These are phyloP conservation scores for Coemansia sp. DNA, from an alignment of 192 early-diverging fungal species.

Conservation along the genomic window DNA sequence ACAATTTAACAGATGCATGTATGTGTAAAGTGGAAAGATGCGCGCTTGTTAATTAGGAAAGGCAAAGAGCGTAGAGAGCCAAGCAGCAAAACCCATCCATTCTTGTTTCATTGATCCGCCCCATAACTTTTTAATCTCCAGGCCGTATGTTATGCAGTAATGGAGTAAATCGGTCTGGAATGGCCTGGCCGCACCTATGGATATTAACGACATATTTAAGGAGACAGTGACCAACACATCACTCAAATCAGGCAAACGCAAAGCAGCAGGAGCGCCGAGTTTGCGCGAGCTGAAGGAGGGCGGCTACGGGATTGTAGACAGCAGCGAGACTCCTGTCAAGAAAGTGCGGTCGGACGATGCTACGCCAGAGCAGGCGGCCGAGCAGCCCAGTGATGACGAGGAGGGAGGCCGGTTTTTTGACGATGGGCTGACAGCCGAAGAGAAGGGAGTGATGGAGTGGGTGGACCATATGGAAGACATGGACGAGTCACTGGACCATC, in stretches of 20 bases:
- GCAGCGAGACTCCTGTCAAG: constrained; percentile 1
- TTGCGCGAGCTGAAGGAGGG: constrained; percentile 35
- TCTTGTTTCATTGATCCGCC: too few species aligned
- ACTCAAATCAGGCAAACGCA: constrained; percentile 30
- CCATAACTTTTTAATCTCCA: too few species aligned
- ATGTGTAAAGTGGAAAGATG: too few species aligned
- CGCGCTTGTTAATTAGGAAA: too few species aligned
- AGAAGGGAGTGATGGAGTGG: constrained; percentile 74
- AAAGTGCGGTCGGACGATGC: constrained; percentile 3
- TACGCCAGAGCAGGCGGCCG: neutral
- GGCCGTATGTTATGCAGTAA: too few species aligned
- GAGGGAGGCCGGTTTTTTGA: constrained; percentile 81
- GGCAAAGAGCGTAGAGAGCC: too few species aligned
- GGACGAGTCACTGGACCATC: constrained; percentile 63
- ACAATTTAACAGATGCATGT: constrained; percentile 1
- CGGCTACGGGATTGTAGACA: constrained; percentile 29
- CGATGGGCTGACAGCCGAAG: constrained; percentile 74
- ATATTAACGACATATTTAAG: constrained; percentile 50
- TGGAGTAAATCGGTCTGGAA: too few species aligned
- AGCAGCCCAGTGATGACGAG: constrained; percentile 49
- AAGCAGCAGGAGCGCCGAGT: constrained; percentile 29
- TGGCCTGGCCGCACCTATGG: constrained; percentile 10
- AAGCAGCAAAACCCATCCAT: too few species aligned
- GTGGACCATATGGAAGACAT: constrained; percentile 78
- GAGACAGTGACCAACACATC: constrained; percentile 33